Conservation (phyloP, 768 basidiomycete genomes). For the Boletus fagicola region DNA sequence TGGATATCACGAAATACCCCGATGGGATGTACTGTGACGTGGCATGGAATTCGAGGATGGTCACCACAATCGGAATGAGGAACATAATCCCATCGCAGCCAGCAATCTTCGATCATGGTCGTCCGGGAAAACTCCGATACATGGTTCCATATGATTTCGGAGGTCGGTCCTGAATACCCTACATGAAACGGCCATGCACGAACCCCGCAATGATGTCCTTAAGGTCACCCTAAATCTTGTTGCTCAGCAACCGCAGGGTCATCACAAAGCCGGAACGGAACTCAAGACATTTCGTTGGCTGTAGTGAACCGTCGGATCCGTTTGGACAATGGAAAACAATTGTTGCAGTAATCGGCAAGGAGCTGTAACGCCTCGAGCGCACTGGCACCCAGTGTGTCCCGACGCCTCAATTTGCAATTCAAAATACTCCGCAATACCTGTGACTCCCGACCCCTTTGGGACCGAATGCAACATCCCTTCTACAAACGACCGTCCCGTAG, state of each 20-base stretch:
- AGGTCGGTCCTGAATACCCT: slow-evolving; percentile 7
- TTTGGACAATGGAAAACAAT: slow-evolving; percentile 2
- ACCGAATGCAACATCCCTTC: not conserved
- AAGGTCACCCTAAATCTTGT: not conserved
- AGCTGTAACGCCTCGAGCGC: not conserved
- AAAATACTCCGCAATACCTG: not conserved
- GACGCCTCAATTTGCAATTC: not conserved
- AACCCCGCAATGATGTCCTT: slow-evolving; percentile 7
- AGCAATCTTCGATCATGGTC: not conserved
- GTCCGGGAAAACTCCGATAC: slow-evolving; percentile 1
- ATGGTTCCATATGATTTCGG: not conserved
- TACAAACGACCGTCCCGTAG: not conserved
- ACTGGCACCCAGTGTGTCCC: not conserved
- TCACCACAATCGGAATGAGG: not conserved
- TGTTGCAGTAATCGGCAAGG: not conserved
- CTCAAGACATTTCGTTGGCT: not conserved
- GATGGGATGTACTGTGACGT: slow-evolving; percentile 9
- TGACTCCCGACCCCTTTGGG: not conserved
- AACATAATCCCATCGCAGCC: not conserved
- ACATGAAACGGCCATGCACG: not conserved
- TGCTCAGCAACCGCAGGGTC: not conserved
- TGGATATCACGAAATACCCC: not conserved
- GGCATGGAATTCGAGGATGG: slow-evolving; percentile 1
- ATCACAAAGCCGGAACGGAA: not conserved
- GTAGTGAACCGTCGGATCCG: not conserved